Evolutionary conservation across 306 rosid species (phyloP), one percentile per base, ranked within the genome.

Genomic region (Mimosa pudica): DNA sequence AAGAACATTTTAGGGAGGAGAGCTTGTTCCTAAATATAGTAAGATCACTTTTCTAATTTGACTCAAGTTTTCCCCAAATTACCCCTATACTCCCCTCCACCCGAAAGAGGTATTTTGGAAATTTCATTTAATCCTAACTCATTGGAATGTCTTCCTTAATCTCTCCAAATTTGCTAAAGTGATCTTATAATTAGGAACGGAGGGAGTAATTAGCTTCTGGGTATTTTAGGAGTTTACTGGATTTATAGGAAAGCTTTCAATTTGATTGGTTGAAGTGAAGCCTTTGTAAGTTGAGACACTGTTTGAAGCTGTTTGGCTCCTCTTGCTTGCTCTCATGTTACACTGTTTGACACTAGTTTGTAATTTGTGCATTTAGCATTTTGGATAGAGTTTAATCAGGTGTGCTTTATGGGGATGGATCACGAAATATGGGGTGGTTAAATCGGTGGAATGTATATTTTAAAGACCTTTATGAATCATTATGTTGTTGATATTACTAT

Each of bases 361-460:
- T 68, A n/a, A 68, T 68, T 9, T 68, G 52, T 20, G 10, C 52
- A 8, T 9, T 3, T 68, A 41, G 42, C 51, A 68, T 10, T 7
- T 24, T 24, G 30, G 30, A 24, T 24, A 24, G 30, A 24, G 30
- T 24, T 24, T 24, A 24, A 24, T 24, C 2, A 18, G 74, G 24
- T 47, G 74, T 47, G n/a, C 55, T 70, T 46, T 13, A 46, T 44
- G 30, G 52, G 9, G 42, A 68, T 42, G 35, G 12, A 42, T 42
- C 32, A 47, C 12, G 58, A 70, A 70, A 70, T 7, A 70, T 12
- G 74, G 55, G 58, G 47, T 57, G 11, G 24, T 70, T 70, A 44
- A 69, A 70, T 70, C 41, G 20, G 41, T 70, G 74, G 32, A 70
- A 46, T 35, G 47, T 70, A 20, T 46, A 10, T 47, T 68, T 46